Evolutionary conservation across 2,329 filamentous ascomycete genomes (phyloP).

Genomic region (Neofusicoccum kwambonambiense): DNA sequence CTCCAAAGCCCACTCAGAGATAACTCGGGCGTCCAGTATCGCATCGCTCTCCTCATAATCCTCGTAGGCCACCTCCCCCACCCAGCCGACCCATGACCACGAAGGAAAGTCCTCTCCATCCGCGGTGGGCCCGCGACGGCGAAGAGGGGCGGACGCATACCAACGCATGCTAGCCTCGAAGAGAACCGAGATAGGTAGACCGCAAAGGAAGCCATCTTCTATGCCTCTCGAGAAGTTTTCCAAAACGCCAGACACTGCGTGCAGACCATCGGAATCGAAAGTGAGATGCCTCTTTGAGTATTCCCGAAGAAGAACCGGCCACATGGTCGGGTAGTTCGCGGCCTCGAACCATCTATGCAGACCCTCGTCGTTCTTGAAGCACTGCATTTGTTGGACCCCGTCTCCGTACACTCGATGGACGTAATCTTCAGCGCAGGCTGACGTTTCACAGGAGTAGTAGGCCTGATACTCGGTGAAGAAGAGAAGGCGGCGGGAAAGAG

Average conservation of each 20-base stretch:
- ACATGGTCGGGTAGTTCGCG: neutral
- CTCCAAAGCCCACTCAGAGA: neutral
- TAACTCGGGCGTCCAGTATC: neutral
- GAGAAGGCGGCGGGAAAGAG: neutral
- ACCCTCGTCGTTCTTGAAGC: neutral
- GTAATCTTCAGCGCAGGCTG: neutral
- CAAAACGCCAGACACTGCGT: neutral
- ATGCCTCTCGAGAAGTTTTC: neutral
- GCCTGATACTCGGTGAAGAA: neutral
- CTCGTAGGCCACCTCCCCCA: neutral
- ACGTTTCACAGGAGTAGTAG: neutral
- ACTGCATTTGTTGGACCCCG: neutral
- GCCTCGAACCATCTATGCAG: neutral
- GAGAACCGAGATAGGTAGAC: neutral
- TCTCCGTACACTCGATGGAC: neutral
- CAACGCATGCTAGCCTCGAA: neutral
- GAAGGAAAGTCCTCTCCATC: neutral
- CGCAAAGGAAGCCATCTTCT: neutral
- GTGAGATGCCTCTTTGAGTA: neutral
- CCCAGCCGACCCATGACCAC: neutral
- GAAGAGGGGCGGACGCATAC: neutral
- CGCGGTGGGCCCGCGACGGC: neutral
- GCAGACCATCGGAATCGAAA: neutral
- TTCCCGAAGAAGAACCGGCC: neutral
- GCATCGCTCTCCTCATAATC: neutral